phyloP scores from a whole-genome alignment of 1,139 yeast species.

The Casaregolazyma lundiana region DNA sequence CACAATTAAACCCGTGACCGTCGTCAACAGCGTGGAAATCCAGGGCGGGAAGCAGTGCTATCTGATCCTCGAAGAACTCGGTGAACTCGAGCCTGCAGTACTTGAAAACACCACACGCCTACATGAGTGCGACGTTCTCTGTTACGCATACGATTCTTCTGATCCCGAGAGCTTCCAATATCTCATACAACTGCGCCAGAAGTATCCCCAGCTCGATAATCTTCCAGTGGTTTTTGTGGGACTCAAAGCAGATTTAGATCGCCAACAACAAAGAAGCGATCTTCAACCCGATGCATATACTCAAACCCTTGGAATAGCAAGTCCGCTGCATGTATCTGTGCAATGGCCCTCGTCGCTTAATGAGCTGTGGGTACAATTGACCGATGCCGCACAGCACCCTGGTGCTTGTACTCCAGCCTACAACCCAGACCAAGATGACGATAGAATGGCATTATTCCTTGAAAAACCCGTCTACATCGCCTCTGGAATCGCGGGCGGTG shows the following conservation, averaged over 20 bases:
- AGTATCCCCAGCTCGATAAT: conserved; percentile 55
- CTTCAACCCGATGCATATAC: conserved; percentile 87
- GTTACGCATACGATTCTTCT: conserved; percentile 86
- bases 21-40: conserved; percentile 90
- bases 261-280: conserved; percentile 86
- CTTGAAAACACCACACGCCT: conserved; percentile 65
- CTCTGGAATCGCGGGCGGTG: conserved; percentile 1
- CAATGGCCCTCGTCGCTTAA: conserved; percentile 83
- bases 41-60: conserved; percentile 96
- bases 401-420: conserved; percentile 74
- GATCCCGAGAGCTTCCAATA: conserved; percentile 93
- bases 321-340: conserved; percentile 83
- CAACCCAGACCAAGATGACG: conserved; percentile 59
- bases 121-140: conserved; percentile 85
- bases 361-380: conserved; percentile 80
- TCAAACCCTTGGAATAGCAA: conserved; percentile 57
- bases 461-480: conserved; percentile 1
- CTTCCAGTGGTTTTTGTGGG: conserved; percentile 88
- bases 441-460: conserved; percentile 21
- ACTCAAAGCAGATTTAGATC: conserved; percentile 86
- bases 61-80: conserved; percentile 81
- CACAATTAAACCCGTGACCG: conserved; percentile 72
- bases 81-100: conserved; percentile 80
- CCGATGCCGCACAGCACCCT: conserved; percentile 83
- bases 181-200: conserved; percentile 60